Evolutionary conservation across 805 yeast genomes (phyloP).

Genomic region (Saccharomyces mikatae): DNA sequence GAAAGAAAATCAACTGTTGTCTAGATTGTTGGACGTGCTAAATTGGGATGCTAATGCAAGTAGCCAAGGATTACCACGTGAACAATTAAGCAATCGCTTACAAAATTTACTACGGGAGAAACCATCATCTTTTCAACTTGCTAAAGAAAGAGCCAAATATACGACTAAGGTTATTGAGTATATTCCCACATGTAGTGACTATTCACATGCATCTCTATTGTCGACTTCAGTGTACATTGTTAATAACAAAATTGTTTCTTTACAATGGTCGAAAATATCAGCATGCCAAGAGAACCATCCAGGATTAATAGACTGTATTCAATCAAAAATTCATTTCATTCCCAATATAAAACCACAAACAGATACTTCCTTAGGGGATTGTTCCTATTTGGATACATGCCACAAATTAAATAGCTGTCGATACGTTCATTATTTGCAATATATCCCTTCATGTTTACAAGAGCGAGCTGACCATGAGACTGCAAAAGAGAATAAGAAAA

Average conservation of each 20-base stretch:
- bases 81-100: slow-evolving; percentile 8
- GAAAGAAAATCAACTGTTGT: not conserved
- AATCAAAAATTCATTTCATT: slow-evolving; percentile 42
- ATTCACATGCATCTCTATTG: slow-evolving; percentile 15
- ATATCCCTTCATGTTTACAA: slow-evolving; percentile 30
- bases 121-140: slow-evolving; percentile 20
- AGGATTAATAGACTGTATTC: slow-evolving; percentile 26
- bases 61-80: slow-evolving; percentile 1
- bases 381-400: slow-evolving; percentile 90
- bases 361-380: slow-evolving; percentile 71
- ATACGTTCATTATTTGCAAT: slow-evolving; percentile 64
- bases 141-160: slow-evolving; percentile 20
- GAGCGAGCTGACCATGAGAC: slow-evolving; percentile 13
- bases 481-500: slow-evolving; percentile 15
- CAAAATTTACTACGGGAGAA: slow-evolving; percentile 11
- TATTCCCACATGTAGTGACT: slow-evolving; percentile 21
- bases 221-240: slow-evolving; percentile 17
- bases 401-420: slow-evolving; percentile 76
- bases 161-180: slow-evolving; percentile 12
- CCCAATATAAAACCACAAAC: slow-evolving; percentile 54
- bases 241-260: slow-evolving; percentile 23
- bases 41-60: not conserved
- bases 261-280: slow-evolving; percentile 21
- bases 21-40: slow-evolving; percentile 1
- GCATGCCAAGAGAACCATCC: slow-evolving; percentile 15